phyloP scores from a whole-genome alignment of 1,284 basidiomycete species.

The Puccinia horiana region DNA sequence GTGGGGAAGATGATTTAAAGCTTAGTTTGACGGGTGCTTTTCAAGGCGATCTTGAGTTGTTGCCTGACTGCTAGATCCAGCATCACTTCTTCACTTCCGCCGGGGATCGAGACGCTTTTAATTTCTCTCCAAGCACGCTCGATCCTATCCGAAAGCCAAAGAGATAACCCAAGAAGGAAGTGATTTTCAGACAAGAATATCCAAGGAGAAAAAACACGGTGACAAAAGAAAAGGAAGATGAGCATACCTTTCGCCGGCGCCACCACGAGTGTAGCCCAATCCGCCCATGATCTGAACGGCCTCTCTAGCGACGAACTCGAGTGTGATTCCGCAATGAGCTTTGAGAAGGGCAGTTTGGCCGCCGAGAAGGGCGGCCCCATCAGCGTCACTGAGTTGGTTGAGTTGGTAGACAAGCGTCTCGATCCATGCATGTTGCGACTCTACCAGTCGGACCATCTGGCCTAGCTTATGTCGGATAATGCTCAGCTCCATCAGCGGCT shows the following conservation, averaged over 20 bases:
- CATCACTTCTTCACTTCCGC: conserved; percentile 49
- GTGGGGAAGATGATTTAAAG: not conserved
- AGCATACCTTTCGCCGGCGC: conserved; percentile 38
- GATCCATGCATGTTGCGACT: conserved; percentile 50
- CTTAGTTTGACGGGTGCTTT: not conserved
- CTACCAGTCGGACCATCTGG: conserved; percentile 5
- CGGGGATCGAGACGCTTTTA: conserved; percentile 47
- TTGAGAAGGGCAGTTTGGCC: conserved; percentile 56
- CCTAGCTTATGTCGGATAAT: conserved; percentile 37
- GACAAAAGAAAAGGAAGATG: not conserved
- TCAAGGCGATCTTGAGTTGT: conserved; percentile 49
- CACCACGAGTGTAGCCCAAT: conserved; percentile 47
- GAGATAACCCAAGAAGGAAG: not conserved
- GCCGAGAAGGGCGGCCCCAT: conserved; percentile 51
- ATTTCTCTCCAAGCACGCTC: conserved; percentile 47
- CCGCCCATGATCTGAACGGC: conserved; percentile 49
- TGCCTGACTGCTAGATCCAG: conserved; percentile 47
- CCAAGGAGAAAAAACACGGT: not conserved
- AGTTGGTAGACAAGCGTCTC: conserved; percentile 51
- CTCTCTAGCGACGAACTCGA: conserved; percentile 52
- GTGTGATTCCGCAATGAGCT: conserved; percentile 53
- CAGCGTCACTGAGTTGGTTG: conserved; percentile 49
- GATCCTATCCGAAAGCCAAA: not conserved
- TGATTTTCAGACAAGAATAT: not conserved
- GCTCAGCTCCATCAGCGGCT: conserved; percentile 39